phyloP scores from a whole-genome alignment of 768 basidiomycete species.

The Agrocybe chaxingu region DNA sequence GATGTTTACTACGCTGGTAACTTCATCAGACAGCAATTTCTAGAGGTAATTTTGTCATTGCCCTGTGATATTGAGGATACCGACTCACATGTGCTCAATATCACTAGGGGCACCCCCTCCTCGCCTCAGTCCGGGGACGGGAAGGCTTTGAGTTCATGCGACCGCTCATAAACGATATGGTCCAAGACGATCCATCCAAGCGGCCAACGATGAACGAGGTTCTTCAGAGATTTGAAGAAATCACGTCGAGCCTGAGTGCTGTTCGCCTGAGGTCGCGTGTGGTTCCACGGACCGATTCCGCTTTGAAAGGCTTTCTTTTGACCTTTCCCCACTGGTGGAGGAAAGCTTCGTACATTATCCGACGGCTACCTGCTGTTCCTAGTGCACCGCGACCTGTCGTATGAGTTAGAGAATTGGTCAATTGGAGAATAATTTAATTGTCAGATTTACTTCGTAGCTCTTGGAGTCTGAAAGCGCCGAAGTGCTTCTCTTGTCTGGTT shows the following conservation, averaged over 20 bases:
- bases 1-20: conserved; percentile 46
- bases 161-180: conserved; percentile 32
- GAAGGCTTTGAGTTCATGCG: conserved; percentile 27
- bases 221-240: conserved; percentile 19
- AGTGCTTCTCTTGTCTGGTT: too few relatives aligned
- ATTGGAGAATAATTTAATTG: too few relatives aligned
- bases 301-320: too few relatives aligned
- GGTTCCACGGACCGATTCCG: too few relatives aligned
- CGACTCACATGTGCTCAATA: neutral
- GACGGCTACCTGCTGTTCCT: too few relatives aligned
- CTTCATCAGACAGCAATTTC: conserved; percentile 27
- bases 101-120: neutral
- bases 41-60: conserved; percentile 18
- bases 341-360: too few relatives aligned
- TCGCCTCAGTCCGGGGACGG: neutral
- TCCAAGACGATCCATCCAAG: conserved; percentile 28
- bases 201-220: conserved; percentile 34
- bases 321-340: too few relatives aligned
- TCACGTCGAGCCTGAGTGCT: neutral
- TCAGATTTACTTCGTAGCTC: too few relatives aligned
- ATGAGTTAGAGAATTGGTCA: too few relatives aligned
- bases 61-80: neutral
- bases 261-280: too few relatives aligned
- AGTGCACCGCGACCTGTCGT: too few relatives aligned
- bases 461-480: too few relatives aligned